Base-by-base conservation (phyloP, 2,329 filamentous ascomycete genomes). In the Phialophora tarda region DNA sequence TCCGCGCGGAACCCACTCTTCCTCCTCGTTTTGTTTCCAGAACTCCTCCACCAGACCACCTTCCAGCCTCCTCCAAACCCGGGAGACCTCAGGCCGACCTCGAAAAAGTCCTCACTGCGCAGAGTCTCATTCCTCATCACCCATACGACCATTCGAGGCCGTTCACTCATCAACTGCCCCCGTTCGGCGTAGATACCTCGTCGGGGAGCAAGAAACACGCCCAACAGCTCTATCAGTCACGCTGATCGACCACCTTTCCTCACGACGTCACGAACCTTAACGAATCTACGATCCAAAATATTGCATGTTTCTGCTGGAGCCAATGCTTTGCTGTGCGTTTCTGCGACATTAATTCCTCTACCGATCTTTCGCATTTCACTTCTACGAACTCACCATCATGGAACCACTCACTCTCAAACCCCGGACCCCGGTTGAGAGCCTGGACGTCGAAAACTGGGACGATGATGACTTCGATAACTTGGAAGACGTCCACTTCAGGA, bases 391-490 rank as follows among this genome's bases (percentile, higher is more conserved):
- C 28, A 47, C 57, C 64, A 75, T 32, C 69, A 82, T 82, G 80
- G 77, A 80, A 69, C 71, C 76, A 48, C 73, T 77, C 64, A 75
- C 73, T 4, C 71, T 76, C 41, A 77, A 75, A 64, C 69, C 74
- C 44, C 76, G 72, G 64, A 76, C 75, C 32, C 72, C 73, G 61
- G 74, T 74, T 14, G 75, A 78, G 23, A 76, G 78, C 57, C 71
- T 74, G 32, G 69, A 73, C 2, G 77, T 83, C 59, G 82, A 83
- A 72, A 81, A 79, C 66, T 83, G 82, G 82, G 81, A 83, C 68
- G 81, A 83, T 68, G 82, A 82, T 63, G 81, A 83, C 67, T 72
- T 83, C 34, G 80, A 82, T 72, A 80, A 80, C 66, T 75, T 77
- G 50, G 81, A 82, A 50, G 80, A 81, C 56, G 73, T 81, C 44